These are phyloP conservation scores for Didymella segeticola DNA, from an alignment of 2,329 filamentous ascomycete species.

Conservation along the genomic window DNA sequence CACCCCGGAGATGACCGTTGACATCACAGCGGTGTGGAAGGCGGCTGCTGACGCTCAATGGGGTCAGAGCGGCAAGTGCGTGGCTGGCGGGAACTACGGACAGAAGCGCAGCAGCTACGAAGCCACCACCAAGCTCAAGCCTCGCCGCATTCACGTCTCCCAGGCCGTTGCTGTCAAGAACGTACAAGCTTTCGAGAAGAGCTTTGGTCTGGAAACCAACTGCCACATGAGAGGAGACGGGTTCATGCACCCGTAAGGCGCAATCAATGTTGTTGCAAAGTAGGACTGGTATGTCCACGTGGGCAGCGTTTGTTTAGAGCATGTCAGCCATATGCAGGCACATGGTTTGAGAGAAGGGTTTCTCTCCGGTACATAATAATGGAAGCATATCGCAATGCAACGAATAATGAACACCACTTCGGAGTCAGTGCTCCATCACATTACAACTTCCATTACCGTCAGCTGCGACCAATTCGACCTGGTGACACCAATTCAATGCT, in stretches of 20 bases:
- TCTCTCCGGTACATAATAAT: conserved; percentile 12
- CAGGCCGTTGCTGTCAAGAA: conserved; percentile 28
- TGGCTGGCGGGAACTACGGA: conserved; percentile 30
- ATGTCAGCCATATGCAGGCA: conserved; percentile 10
- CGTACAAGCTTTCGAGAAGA: conserved; percentile 35
- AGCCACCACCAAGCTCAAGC: conserved; percentile 35
- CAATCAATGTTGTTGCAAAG: conserved; percentile 1
- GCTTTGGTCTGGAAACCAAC: conserved; percentile 39
- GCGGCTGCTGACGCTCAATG: conserved; percentile 48
- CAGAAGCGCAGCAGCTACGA: conserved; percentile 28
- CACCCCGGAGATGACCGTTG: conserved; percentile 51
- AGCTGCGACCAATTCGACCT: neutral
- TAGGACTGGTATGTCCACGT: neutral
- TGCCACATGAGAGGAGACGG: conserved; percentile 38
- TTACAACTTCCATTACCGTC: neutral
- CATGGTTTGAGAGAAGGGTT: neutral
- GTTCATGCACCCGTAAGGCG: conserved; percentile 44
- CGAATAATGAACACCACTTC: conserved; percentile 12
- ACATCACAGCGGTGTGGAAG: conserved; percentile 47
- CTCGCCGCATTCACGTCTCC: conserved; percentile 23
- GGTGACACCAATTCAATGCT: neutral
- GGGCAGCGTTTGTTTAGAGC: conserved; percentile 9
- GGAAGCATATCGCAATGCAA: neutral
- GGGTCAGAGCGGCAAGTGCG: conserved; percentile 41
- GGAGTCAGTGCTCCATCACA: neutral